phyloP scores from a whole-genome alignment of 495 filamentous ascomycete species.

The Penicillium daleae region DNA sequence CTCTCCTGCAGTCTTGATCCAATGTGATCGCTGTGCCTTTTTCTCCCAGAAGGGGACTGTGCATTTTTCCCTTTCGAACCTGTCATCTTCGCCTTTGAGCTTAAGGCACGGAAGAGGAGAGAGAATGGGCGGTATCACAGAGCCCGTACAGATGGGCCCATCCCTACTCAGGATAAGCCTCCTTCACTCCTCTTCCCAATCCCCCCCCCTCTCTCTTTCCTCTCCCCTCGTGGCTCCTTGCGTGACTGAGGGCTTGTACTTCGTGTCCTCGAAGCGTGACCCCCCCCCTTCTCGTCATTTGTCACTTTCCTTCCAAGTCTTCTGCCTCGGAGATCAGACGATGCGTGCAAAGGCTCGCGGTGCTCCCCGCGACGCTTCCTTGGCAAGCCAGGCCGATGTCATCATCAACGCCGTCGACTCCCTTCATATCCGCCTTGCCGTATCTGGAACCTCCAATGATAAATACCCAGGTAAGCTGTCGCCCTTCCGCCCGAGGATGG shows the following conservation, averaged over 20 bases:
- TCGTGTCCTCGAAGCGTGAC: slow-evolving; percentile 9
- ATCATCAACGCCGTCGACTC: slow-evolving; percentile 35
- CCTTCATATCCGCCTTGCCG: slow-evolving; percentile 38
- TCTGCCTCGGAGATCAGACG: neutral
- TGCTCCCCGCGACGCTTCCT: slow-evolving; percentile 12
- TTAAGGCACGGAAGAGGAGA: neutral
- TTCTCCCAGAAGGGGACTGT: neutral
- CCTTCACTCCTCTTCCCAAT: slow-evolving; percentile 21
- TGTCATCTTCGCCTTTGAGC: neutral
- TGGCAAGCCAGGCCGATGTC: slow-evolving; percentile 20
- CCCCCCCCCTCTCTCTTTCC: slow-evolving; percentile 16
- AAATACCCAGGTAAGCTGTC: slow-evolving; percentile 48
- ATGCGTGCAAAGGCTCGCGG: slow-evolving; percentile 27
- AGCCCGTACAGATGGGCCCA: slow-evolving; percentile 10
- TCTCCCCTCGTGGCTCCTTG: slow-evolving; percentile 27
- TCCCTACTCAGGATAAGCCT: slow-evolving; percentile 29
- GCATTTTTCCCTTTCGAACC: neutral
- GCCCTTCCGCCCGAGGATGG: slow-evolving; percentile 3
- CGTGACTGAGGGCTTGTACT: slow-evolving; percentile 8
- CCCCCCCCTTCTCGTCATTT: slow-evolving; percentile 14
- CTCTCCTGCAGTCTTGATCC: neutral
- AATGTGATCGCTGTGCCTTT: slow-evolving; percentile 10
- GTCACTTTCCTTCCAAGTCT: neutral
- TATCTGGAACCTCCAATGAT: slow-evolving; percentile 38
- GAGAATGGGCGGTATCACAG: slow-evolving; percentile 20